Conservation (phyloP, 345 rosid genomes). For the Stellera chamaejasme region DNA sequence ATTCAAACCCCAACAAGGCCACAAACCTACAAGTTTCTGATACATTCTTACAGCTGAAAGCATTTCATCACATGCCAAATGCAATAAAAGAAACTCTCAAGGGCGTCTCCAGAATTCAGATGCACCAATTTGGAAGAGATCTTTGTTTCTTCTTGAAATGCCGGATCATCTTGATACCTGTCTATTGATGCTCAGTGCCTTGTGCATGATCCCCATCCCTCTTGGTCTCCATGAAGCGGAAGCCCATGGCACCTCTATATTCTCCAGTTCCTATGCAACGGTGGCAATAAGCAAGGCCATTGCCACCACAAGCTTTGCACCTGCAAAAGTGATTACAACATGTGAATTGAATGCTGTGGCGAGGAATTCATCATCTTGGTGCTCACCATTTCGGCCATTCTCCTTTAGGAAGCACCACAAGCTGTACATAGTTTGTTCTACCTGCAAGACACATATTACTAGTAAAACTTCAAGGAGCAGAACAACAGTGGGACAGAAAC, state of each 20-base stretch:
- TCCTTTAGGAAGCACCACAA: conserved; percentile 66
- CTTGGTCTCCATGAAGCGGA: conserved; percentile 37
- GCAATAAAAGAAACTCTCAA: no score
- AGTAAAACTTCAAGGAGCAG: background rate
- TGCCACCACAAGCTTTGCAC: conserved; percentile 75
- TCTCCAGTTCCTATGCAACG: conserved; percentile 77
- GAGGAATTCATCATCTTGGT: background rate
- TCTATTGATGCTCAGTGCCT: conserved; percentile 4
- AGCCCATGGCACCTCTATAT: conserved; percentile 54
- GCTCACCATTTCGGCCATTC: conserved; percentile 83
- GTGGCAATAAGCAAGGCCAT: conserved; percentile 59
- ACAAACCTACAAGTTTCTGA: no score
- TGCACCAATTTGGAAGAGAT: no score
- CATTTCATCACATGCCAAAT: no score
- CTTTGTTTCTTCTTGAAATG: no score
- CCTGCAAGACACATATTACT: conserved; percentile 25
- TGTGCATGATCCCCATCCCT: conserved; percentile 15
- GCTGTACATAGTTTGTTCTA: conserved; percentile 44
- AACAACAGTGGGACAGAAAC: background rate
- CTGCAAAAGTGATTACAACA: conserved; percentile 20
- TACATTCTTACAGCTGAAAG: no score
- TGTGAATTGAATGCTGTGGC: background rate
- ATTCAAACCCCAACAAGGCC: no score
- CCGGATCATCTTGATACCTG: background rate
- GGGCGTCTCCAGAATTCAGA: no score